A percentile compares a stretch with the other conserved stretches of the same genome.
Conservation (phyloP, 768 basidiomycete genomes). For the Hebeloma cylindrosporum region DNA sequence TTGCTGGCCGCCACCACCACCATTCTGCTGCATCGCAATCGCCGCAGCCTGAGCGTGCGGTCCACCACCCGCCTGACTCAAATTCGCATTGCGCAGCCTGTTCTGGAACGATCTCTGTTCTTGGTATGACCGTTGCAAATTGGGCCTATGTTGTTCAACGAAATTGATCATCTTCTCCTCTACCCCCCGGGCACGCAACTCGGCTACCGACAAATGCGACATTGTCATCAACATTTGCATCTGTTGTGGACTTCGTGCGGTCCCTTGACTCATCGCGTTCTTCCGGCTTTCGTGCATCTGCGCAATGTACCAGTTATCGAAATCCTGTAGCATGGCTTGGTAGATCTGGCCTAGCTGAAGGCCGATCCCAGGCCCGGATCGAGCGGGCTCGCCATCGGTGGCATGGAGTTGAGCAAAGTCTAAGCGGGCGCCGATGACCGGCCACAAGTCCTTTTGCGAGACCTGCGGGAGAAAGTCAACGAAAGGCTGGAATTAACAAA, state of each 20-base stretch:
- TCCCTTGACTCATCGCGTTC: slow-evolving; percentile 5
- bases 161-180: slow-evolving; percentile 50
- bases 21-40: no score
- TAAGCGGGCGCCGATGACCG: slow-evolving; percentile 65
- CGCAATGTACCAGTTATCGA: slow-evolving; percentile 55
- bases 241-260: slow-evolving; percentile 31
- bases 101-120: slow-evolving; percentile 40
- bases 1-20: no score
- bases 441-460: slow-evolving; percentile 56
- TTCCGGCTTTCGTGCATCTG: slow-evolving; percentile 34
- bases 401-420: slow-evolving; percentile 67
- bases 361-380: slow-evolving; percentile 61
- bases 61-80: slow-evolving; percentile 1
- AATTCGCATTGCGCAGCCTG: slow-evolving; percentile 11
- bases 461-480: slow-evolving; percentile 38
- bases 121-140: slow-evolving; percentile 39
- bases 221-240: slow-evolving; percentile 48
- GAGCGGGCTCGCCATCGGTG: slow-evolving; percentile 57
- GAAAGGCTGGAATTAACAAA: not conserved
- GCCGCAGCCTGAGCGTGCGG: not conserved
- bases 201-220: slow-evolving; percentile 43
- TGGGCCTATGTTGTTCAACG: slow-evolving; percentile 56
- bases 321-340: slow-evolving; percentile 52
- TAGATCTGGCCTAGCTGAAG: slow-evolving; percentile 61
- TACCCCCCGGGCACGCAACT: slow-evolving; percentile 54